These are phyloP conservation scores for Talaromyces sp. DNA, from an alignment of 2,329 filamentous ascomycete species.

Conservation along the genomic window DNA sequence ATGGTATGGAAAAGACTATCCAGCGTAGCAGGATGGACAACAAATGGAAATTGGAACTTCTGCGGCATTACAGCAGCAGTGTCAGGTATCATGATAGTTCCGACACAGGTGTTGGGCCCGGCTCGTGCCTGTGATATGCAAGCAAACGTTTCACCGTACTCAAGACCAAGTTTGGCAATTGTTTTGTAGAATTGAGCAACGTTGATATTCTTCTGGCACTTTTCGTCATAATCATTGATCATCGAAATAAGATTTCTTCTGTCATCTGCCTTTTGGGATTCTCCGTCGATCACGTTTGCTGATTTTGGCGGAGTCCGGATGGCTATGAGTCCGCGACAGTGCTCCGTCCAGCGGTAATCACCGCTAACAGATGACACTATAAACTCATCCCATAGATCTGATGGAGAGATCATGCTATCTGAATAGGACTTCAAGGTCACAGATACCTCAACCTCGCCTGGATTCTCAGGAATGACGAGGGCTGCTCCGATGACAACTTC, in stretches of 20 bases:
- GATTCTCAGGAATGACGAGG: conserved; percentile 19
- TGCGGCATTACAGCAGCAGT: conserved; percentile 31
- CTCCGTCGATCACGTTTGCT: conserved; percentile 16
- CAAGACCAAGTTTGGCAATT: conserved; percentile 27
- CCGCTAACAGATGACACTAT: conserved; percentile 26
- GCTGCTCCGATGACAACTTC: conserved; percentile 20
- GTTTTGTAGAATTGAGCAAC: conserved; percentile 28
- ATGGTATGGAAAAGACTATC: conserved; percentile 35
- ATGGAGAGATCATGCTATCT: neutral
- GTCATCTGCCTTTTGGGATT: neutral
- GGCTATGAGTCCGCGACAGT: conserved; percentile 25
- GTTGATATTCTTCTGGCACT: conserved; percentile 22
- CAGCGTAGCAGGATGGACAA: conserved; percentile 35
- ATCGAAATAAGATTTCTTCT: neutral
- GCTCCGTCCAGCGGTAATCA: conserved; percentile 27
- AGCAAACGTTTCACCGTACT: conserved; percentile 33
- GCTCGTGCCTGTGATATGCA: conserved; percentile 10
- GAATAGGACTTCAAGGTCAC: neutral
- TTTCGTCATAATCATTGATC: neutral
- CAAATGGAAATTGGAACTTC: conserved; percentile 27
- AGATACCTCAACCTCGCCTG: conserved; percentile 1
- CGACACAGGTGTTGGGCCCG: conserved; percentile 20
- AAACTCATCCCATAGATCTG: conserved; percentile 23
- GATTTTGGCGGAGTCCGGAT: neutral
- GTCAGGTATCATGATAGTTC: conserved; percentile 28